Evolutionary conservation across 1,139 yeast genomes (phyloP).

Genomic region (Taphrina communis): DNA sequence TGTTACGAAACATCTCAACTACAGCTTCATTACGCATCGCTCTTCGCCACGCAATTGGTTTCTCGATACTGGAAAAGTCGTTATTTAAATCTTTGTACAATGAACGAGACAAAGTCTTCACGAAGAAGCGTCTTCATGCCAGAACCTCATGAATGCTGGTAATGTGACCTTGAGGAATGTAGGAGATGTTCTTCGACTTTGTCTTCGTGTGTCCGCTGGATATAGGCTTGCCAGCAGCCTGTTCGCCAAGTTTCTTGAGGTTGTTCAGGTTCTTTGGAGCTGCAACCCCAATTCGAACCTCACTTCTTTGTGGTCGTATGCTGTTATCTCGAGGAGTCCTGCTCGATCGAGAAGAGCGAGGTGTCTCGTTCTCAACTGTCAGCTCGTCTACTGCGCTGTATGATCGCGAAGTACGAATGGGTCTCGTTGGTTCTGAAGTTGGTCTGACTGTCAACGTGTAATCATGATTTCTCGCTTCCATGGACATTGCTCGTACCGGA

Average conservation of each 20-base stretch:
- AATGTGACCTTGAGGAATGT: slow-evolving; percentile 31
- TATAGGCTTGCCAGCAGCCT: background rate
- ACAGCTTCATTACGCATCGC: background rate
- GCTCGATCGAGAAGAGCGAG: slow-evolving; percentile 10
- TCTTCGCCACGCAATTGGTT: slow-evolving; percentile 1
- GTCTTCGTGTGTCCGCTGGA: slow-evolving; percentile 4
- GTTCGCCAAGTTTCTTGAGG: slow-evolving; percentile 2
- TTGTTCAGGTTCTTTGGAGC: slow-evolving; percentile 29
- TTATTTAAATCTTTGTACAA: background rate
- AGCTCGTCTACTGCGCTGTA: background rate
- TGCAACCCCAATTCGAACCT: slow-evolving; percentile 27
- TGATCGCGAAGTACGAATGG: slow-evolving; percentile 16
- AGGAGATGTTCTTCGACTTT: slow-evolving; percentile 5
- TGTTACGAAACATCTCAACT: background rate
- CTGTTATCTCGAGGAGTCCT: background rate
- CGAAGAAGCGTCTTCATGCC: background rate
- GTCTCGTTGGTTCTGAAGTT: slow-evolving; percentile 1
- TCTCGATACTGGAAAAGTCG: background rate
- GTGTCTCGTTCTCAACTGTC: background rate
- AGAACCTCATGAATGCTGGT: slow-evolving; percentile 36
- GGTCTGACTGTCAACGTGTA: background rate
- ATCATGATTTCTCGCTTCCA: background rate
- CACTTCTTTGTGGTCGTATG: slow-evolving; percentile 10
- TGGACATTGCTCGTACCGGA: background rate
- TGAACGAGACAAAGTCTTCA: background rate